Evolutionary conservation across 2,329 filamentous ascomycete genomes (phyloP), one percentile per base, ranked within the genome.

Genomic region (Rutstroemia sp.): DNA sequence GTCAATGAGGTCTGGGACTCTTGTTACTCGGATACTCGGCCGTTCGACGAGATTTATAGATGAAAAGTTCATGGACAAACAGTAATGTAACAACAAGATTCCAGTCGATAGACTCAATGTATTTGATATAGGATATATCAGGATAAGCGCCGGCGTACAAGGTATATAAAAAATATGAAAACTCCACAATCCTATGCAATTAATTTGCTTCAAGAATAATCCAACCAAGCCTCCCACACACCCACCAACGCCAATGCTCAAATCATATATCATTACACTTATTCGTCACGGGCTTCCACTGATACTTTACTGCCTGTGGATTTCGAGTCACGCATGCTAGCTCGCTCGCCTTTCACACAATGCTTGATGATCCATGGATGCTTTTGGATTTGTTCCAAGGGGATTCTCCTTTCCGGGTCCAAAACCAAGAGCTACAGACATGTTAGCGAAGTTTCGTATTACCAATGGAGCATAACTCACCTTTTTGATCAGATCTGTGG

Each of bases 1-100:
- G 90, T 99, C 57, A 94, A 97, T 72, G 87, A 95, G 72, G 94
- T 99, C n/a, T 99, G 92, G 90, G 92, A 96, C 64, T 96, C 91
- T 66, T 99, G 94, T 72, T 99, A 95, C 71, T 77, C 82, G 51
- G 94, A 99, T 73, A 97, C 92, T 4, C 79, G 94, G 67, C 94
- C 94, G 2, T 99, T 99, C 73, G 91, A 97, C 71, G 92, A 97
- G 71, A 91, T 99, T 53, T 99, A 96, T 72, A 85, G 89, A 71
- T 92, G 71, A 75, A 48, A 39, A 57, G 37, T 38, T 39, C 27
- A 56, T 39, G 39, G 17, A 34, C 14, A 49, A 39, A 54, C 25
- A 25, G 16, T 30, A 30, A 48, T 54, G 51, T 54, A 48, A 38
- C 27, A 54, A 54, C 38, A 48, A 23, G 25, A 48, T 54, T 48